Conservation (phyloP, 2,329 filamentous ascomycete species). For the Colletotrichum eleusines region DNA sequence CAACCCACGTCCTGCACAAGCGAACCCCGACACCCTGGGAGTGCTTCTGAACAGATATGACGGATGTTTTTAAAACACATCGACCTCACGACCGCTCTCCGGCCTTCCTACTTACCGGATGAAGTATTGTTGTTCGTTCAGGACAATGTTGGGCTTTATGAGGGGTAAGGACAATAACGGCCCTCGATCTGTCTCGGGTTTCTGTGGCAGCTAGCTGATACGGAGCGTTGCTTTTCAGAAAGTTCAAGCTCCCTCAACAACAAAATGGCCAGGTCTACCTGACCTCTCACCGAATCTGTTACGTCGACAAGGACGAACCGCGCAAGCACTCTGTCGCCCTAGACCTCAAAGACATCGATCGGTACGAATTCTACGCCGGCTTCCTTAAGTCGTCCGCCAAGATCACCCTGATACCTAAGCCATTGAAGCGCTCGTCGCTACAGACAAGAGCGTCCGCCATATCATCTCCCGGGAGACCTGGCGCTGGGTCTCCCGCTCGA, state of each 20-base stretch:
- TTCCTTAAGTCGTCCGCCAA: constrained; percentile 97
- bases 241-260: constrained; percentile 93
- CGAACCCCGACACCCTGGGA: constrained; percentile 1
- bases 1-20: constrained; percentile 23
- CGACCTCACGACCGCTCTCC: constrained; percentile 95
- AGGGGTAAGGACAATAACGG: constrained; percentile 74
- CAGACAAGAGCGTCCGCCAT: constrained; percentile 65
- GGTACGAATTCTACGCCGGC: constrained; percentile 90
- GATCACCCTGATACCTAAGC: constrained; percentile 88
- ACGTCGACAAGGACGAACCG: constrained; percentile 90
- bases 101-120: constrained; percentile 91
- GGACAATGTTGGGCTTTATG: constrained; percentile 96
- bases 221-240: constrained; percentile 65
- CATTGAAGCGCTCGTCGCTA: constrained; percentile 73
- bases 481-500: constrained; percentile 60
- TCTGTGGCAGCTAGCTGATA: constrained; percentile 14
- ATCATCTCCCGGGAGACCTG: constrained; percentile 59
- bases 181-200: neutral
- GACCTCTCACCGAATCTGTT: constrained; percentile 95
- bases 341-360: constrained; percentile 90
- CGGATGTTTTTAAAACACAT: constrained; percentile 98
- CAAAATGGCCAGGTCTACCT: constrained; percentile 97
- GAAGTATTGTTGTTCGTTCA: constrained; percentile 97
- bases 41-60: constrained; percentile 58
- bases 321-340: constrained; percentile 86